phyloP scores from a whole-genome alignment of 2,329 filamentous ascomycete genomes.

The Pestalotiopsis sp. region DNA sequence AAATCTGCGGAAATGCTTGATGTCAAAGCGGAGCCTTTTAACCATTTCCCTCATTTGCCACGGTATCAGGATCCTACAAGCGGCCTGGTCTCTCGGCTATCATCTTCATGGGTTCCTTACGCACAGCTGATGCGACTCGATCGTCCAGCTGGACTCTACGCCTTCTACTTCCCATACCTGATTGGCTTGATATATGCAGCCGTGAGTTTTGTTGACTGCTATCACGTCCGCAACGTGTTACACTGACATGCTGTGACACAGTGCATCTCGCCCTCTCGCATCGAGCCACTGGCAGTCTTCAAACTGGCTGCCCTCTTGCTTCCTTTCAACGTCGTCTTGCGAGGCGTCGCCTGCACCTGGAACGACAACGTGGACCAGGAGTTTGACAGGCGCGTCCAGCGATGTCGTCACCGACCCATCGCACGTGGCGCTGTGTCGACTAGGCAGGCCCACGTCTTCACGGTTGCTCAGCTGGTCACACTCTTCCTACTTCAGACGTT shows the following conservation, averaged over 20 bases:
- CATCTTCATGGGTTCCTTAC: constrained; percentile 55
- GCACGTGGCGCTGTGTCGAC: constrained; percentile 48
- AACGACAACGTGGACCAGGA: constrained; percentile 60
- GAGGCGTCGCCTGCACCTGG: constrained; percentile 55
- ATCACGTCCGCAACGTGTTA: neutral
- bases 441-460: constrained; percentile 38
- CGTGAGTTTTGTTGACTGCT: constrained; percentile 29
- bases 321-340: constrained; percentile 41
- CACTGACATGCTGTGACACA: neutral
- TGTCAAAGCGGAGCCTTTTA: too few relatives aligned
- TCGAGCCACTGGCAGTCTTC: neutral
- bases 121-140: constrained; percentile 55
- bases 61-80: neutral
- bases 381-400: constrained; percentile 53
- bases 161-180: constrained; percentile 53
- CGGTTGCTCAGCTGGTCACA: constrained; percentile 36
- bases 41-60: neutral
- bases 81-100: constrained; percentile 30
- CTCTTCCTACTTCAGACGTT: constrained; percentile 35
- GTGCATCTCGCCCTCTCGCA: neutral
- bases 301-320: neutral
- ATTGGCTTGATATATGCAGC: constrained; percentile 47
- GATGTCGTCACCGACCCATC: constrained; percentile 53
- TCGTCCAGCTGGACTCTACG: constrained; percentile 53
- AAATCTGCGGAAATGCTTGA: too few relatives aligned